These are phyloP conservation scores for Geotrichum siamense DNA, from an alignment of 1,139 yeast species.

Conservation along the genomic window DNA sequence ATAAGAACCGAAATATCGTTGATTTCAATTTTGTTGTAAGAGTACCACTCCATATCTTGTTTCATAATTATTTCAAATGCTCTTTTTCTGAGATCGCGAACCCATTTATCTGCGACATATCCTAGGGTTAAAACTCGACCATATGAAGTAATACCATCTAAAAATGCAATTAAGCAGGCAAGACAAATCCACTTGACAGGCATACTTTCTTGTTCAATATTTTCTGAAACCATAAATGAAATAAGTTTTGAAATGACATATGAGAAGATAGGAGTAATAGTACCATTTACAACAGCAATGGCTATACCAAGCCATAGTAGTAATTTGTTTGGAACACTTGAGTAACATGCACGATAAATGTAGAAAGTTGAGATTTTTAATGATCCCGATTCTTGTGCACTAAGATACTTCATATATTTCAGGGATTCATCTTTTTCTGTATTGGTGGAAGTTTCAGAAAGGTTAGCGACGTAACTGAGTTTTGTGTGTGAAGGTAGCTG, in stretches of 20 bases:
- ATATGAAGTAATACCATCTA: slow-evolving; percentile 55
- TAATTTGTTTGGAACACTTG: slow-evolving; percentile 7
- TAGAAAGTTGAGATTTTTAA: slow-evolving; percentile 11
- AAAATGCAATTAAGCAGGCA: slow-evolving; percentile 51
- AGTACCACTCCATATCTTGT: slow-evolving; percentile 54
- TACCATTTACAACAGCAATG: slow-evolving; percentile 51
- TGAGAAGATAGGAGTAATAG: slow-evolving; percentile 68
- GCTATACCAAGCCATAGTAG: slow-evolving; percentile 47
- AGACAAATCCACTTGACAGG: slow-evolving; percentile 60
- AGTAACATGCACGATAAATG: slow-evolving; percentile 10
- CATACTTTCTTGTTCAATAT: slow-evolving; percentile 27
- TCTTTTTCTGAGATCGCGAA: slow-evolving; percentile 45
- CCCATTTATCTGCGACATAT: slow-evolving; percentile 63
- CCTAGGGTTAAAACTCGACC: slow-evolving; percentile 46
- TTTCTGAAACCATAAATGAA: slow-evolving; percentile 26
- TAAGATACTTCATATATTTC: slow-evolving; percentile 12
- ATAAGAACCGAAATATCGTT: slow-evolving; percentile 59
- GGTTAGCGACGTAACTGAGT: background rate
- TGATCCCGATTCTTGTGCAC: slow-evolving; percentile 10
- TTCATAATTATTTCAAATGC: slow-evolving; percentile 45
- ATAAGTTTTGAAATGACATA: slow-evolving; percentile 61
- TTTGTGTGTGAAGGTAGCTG: background rate
- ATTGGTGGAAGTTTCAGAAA: background rate
- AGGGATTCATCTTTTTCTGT: background rate
- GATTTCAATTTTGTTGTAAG: slow-evolving; percentile 34